These are phyloP conservation scores for Talaromyces atroroseus DNA, from an alignment of 2,329 filamentous ascomycete genomes.

Conservation along the genomic window DNA sequence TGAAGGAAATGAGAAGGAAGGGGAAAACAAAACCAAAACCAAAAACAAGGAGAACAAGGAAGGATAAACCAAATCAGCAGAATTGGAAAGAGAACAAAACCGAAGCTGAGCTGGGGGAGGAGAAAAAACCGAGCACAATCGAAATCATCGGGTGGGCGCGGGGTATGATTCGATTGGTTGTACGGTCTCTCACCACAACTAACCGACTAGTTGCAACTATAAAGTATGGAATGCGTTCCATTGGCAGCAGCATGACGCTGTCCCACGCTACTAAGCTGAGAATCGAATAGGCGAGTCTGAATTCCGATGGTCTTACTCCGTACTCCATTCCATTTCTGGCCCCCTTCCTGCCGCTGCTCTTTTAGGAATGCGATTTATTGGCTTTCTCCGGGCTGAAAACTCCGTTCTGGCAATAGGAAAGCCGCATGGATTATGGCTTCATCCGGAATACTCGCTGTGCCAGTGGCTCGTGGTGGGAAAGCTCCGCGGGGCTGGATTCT, in stretches of 20 bases:
- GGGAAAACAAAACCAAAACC: not conserved
- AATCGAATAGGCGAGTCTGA: not conserved
- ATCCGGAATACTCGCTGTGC: not conserved
- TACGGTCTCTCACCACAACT: not conserved
- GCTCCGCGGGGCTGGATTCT: no score
- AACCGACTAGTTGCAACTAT: no score
- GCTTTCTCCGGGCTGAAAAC: not conserved
- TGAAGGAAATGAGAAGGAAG: not conserved
- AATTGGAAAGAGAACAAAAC: not conserved
- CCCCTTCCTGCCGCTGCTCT: not conserved
- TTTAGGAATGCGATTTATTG: not conserved
- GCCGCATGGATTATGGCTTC: not conserved
- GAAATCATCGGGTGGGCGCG: not conserved
- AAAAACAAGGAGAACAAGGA: not conserved
- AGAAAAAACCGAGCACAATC: not conserved
- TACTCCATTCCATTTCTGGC: not conserved
- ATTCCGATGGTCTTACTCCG: not conserved
- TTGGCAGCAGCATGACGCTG: not conserved
- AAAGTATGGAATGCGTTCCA: no score
- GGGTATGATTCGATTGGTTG: not conserved
- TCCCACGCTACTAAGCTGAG: not conserved
- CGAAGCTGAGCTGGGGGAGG: not conserved
- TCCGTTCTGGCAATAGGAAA: not conserved
- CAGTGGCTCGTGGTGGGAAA: no score
- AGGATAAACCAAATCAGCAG: not conserved